Base-by-base conservation (phyloP, 768 basidiomycete species). In the Dioszegia hungarica region DNA sequence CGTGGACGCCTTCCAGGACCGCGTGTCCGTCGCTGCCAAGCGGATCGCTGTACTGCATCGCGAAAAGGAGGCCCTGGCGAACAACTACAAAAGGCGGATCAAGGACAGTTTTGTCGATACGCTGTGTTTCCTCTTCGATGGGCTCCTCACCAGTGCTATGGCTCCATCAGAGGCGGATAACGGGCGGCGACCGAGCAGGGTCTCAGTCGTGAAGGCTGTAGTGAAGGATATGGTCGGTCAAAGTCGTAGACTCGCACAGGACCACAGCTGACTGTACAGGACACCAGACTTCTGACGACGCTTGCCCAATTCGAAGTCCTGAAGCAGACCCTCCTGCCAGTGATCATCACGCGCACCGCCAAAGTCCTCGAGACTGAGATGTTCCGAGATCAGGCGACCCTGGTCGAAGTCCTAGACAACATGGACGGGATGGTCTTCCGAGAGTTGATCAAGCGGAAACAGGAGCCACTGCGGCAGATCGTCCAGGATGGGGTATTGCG, bases 341-440 rank as follows among this genome's bases (percentile, higher is more conserved):
- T 79, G 58, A 86, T 97, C 84, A 81, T 91, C 45, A 81, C 79
- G 49, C 86, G 91, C 64, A 81, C 97, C 29, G 88, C 92, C 73
- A 82, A 78, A 48, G 83, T 86, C 3, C 85, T 93, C 68, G 85
- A 85, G 37, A 79, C 84, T 48, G 82, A 84, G 29, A 82, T 92
- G 55, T 77, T 81, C 24, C 83, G 86, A 8, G 93, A 95, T 61
- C 82, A 83, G 64, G 60, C 91, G 85, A 84, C 85, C 2, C 77
- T 98, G 54, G 79, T 85, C 76, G 84, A 84, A 36, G 86, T 89
- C 14, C 84, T 90, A 17, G 82, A 83, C 64, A 86, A 89, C 67
- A 82, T 97, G 39, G 93, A 98, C 79, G 85, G 84, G 75, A 88
- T 84, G 38, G 80, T 99, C 28, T 98, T 98, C 69, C 85, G 90